A percentile compares a stretch with the other conserved stretches of the same genome.
Evolutionary conservation across 139 green algal genomes (phyloP).

Genomic region (Yamagishiella unicocca): DNA sequence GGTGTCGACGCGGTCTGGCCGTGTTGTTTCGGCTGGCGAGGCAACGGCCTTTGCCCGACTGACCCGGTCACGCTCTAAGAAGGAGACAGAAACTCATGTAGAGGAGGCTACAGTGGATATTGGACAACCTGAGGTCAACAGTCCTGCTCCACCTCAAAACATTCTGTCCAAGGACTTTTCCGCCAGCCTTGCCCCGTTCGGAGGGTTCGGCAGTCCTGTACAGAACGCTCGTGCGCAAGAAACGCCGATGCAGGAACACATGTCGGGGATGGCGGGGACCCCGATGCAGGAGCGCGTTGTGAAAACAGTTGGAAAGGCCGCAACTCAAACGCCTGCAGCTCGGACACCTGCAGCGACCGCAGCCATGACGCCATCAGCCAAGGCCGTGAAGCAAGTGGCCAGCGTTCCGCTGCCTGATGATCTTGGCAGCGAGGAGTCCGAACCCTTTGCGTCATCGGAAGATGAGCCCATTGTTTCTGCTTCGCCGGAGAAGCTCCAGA

Average conservation of each 20-base stretch:
- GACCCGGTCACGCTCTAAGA: constrained; percentile 2
- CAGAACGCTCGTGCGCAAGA: neutral
- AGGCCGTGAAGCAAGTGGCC: neutral
- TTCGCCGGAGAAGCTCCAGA: neutral
- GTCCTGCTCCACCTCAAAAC: neutral
- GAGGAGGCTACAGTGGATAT: neutral
- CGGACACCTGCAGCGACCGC: neutral
- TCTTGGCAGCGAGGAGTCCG: neutral
- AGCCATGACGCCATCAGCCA: neutral
- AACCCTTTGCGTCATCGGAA: constrained; percentile 26
- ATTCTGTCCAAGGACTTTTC: neutral
- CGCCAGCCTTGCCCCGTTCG: neutral
- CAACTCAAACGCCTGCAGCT: neutral
- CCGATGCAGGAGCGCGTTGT: constrained; percentile 28
- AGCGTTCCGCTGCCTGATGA: constrained; percentile 17
- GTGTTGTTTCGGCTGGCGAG: neutral
- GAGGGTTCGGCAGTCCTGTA: neutral
- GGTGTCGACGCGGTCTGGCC: constrained; percentile 18
- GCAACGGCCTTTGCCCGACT: neutral
- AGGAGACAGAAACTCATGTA: constrained; percentile 2
- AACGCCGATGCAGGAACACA: neutral
- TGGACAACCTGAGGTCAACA: constrained; percentile 5
- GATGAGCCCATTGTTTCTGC: neutral
- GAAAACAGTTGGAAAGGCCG: constrained; percentile 1
- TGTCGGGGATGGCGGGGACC: neutral